Evolutionary conservation across 2,329 filamentous ascomycete species (phyloP), one percentile per base, ranked within the genome.

Genomic region (Diaporthe citri): DNA sequence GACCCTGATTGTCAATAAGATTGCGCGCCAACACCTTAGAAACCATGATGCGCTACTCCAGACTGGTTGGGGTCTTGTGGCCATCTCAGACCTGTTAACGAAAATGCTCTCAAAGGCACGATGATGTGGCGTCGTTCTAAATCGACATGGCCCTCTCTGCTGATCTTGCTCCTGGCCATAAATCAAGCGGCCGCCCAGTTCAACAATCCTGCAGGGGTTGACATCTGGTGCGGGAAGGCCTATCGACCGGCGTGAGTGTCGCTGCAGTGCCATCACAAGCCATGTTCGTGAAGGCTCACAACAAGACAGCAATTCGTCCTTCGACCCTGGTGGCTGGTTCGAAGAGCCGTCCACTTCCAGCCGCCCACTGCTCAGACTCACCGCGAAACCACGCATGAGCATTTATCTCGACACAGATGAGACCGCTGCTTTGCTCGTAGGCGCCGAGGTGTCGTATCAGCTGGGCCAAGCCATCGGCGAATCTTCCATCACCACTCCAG

Each of bases 271-370:
- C 59, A 20, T 20, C 22, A 13, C 12, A 56, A 31, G 36, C 20
- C 22, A 71, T 25, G n/a, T 15, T 43, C 15, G 13, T 56, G 48
- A 34, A 31, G 51, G 36, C 34, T 52, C 25, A 43, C n/a, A 57
- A 28, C 12, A 39, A 9, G 8, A 59, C 39, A 87, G 87, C 64
- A 85, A 87, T 74, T 82, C 84, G 5, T 85, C 86, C 1, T 85
- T 87, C 76, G 80, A 88, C 76, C 88, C 87, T 0, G 87, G 86
- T 46, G 88, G 88, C 28, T 82, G 83, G 79, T 82, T 89, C 8
- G 77, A 83, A 10, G 81, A 83, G 43, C 87, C 88, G 15, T 48
- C 75, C 10, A 76, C 74, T 31, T 84, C 84, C 28, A 62, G 79
- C 4, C 78, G 77, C n/a, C 82, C 83, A 6, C 77, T 87, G 55